Evolutionary conservation across 31 red algal genomes (phyloP), one percentile per base, ranked within the genome.

Genomic region (Bonnemaisonia californica): DNA sequence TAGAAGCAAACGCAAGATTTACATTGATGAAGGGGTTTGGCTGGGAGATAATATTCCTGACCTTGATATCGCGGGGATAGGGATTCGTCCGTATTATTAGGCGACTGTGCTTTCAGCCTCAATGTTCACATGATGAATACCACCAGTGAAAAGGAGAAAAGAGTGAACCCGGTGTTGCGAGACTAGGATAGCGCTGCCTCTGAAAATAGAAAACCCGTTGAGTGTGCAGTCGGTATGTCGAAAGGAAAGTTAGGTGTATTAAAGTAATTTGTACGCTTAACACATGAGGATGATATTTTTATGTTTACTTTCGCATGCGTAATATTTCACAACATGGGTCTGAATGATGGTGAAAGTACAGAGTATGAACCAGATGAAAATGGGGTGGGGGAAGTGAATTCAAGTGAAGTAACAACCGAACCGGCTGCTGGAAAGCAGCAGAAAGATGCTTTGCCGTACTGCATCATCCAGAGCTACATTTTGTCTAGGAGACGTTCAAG

Each of bases 261-360:
- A 13, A 65, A 65, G 24, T 13, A 65, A 65, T 18, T 18, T 23
- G 24, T 0, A 65, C 0, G 0, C 24, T 26, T 65, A 13, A 19
- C 18, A 19, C 61, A 65, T 65, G 61, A 65, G 24, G 61, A 65
- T 26, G 61, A 65, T 28, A 65, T 65, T 65, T 18, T 28, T 13
- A 22, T 13, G 0, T 65, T 65, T 27, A 23, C 21, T 0, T 28
- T 65, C 12, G 16, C 61, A 23, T 65, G 0, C 28, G 0, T 65
- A 28, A 65, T 65, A 13, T 23, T 65, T 24, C 61, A 65, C 61
- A 65, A 65, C 24, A 65, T 65, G 24, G 0, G 61, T 19, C 12
- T 65, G 21, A 26, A 0, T 65, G 19, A 65, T 13, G 61, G 0
- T 18, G 61, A 65, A 24, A 13, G 19, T 65, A 26, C n/a, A n/a